phyloP scores from a whole-genome alignment of 1,284 basidiomycete species.

The Sporisorium sorghi region DNA sequence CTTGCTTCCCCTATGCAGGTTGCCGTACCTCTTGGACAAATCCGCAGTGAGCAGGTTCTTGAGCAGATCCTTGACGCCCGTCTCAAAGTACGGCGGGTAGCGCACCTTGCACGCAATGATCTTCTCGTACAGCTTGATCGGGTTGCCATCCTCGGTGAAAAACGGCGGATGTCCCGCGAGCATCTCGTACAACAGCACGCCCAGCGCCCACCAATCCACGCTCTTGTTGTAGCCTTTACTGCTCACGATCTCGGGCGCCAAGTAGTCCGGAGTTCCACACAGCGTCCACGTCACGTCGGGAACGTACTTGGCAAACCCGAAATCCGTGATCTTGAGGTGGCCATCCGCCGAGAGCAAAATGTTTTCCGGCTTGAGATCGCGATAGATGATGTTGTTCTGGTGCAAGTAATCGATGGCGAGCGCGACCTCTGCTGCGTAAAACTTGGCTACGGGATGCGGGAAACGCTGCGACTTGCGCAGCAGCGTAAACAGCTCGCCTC shows the following conservation, averaged over 20 bases:
- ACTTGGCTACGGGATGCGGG: slow-evolving; percentile 97
- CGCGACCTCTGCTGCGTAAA: slow-evolving; percentile 97
- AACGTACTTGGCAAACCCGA: slow-evolving; percentile 94
- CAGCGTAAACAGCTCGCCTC: slow-evolving; percentile 88
- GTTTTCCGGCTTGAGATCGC: slow-evolving; percentile 97
- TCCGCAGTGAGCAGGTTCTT: slow-evolving; percentile 90
- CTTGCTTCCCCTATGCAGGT: slow-evolving; percentile 87
- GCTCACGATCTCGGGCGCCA: slow-evolving; percentile 74
- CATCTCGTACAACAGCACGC: slow-evolving; percentile 81
- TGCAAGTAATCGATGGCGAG: slow-evolving; percentile 94
- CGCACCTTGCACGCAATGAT: slow-evolving; percentile 84
- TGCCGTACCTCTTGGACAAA: slow-evolving; percentile 90
- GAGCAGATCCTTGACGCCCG: slow-evolving; percentile 85
- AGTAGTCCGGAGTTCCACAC: slow-evolving; percentile 89
- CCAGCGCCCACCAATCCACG: slow-evolving; percentile 98
- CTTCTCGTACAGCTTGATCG: slow-evolving; percentile 91
- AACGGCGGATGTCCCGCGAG: slow-evolving; percentile 70
- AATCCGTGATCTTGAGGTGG: slow-evolving; percentile 98
- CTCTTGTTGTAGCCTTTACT: slow-evolving; percentile 95
- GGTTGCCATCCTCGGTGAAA: slow-evolving; percentile 74
- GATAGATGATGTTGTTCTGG: slow-evolving; percentile 90
- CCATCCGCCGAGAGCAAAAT: slow-evolving; percentile 92
- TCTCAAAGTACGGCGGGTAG: slow-evolving; percentile 88
- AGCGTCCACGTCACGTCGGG: slow-evolving; percentile 94
- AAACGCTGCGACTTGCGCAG: slow-evolving; percentile 78